Evolutionary conservation across 352 stramenopile species (phyloP), one percentile per base, ranked within the genome.

Genomic region (Phytophthora hybrid): DNA sequence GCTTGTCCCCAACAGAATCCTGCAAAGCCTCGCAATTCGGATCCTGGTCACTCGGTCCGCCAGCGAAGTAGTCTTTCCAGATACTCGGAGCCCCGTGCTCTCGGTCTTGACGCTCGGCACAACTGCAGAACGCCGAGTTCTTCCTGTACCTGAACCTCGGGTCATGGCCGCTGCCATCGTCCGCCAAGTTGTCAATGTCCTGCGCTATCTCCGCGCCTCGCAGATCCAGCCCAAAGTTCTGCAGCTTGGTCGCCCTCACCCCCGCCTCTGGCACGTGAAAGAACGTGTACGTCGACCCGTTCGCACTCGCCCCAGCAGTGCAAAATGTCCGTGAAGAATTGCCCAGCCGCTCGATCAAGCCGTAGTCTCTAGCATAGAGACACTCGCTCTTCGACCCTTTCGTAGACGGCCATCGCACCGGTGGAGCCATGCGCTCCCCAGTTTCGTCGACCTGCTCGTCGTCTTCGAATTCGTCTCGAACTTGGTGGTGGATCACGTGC

Each of bases 91-190:
- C 34, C 21, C 54, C 54, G 44, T 76, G 52, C 6, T 13, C 44
- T 14, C 19, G n/a, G 49, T 80, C 65, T 31, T 80, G 74, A 9
- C 39, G 57, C 23, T 64, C n/a, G 1, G 5, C 18, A 59, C 75
- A 81, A 31, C 8, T 63, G n/a, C 75, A 81, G 26, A 72, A 65
- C 13, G 64, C 37, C n/a, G 67, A 47, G 58, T 72, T 67, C 51
- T 67, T 46, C 29, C 53, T 70, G 46, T 73, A 82, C 23, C 46
- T 74, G n/a, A 82, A 70, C 5, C 75, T 71, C 23, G 75, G 75
- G 26, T 82, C 75, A 16, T 82, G 75, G 0, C 47, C 49, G 4
- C 63, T 47, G 2, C 75, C 76, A 26, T 79, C 63, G 26, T 73
- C 52, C 9, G 63, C 73, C 37, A 72, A 44, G 8, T 21, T 57